Conservation (phyloP, 2,329 filamentous ascomycete genomes). For the Exserohilum turcica region DNA sequence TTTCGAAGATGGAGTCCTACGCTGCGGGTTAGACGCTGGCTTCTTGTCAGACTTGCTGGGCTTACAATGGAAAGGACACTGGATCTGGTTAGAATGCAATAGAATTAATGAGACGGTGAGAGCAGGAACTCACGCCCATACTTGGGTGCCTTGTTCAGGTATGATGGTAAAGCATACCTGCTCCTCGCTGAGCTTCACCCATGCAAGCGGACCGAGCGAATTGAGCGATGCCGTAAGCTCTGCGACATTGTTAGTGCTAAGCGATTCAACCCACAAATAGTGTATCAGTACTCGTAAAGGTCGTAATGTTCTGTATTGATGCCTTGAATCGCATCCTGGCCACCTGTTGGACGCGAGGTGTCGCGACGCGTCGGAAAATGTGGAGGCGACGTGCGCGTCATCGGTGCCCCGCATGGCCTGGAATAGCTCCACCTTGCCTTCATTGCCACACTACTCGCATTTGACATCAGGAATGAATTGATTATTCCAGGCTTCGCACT, state of each 20-base stretch:
- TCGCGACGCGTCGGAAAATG: constrained; percentile 25
- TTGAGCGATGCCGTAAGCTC: constrained; percentile 67
- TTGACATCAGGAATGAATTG: not conserved
- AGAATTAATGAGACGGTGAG: constrained; percentile 10
- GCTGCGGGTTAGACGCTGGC: constrained; percentile 20
- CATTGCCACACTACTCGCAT: not conserved
- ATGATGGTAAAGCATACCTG: constrained; percentile 93
- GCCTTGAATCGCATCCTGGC: constrained; percentile 59
- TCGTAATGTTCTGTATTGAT: constrained; percentile 57
- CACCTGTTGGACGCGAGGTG: constrained; percentile 8
- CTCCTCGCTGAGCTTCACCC: constrained; percentile 86
- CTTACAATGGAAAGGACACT: constrained; percentile 53
- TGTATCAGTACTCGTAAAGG: constrained; percentile 57
- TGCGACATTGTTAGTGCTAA: constrained; percentile 35
- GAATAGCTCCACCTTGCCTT: not conserved
- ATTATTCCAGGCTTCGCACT: fast-evolving
- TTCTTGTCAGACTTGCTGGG: constrained; percentile 27
- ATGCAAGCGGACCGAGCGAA: constrained; percentile 79
- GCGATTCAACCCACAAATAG: fast-evolving
- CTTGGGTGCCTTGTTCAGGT: constrained; percentile 90
- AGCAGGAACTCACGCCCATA: constrained; percentile 77
- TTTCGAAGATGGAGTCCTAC: constrained; percentile 85
- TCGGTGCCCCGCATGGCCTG: not conserved
- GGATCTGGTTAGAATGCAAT: constrained; percentile 27
- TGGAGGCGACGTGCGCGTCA: constrained; percentile 15